phyloP scores from a whole-genome alignment of 805 yeast species.

The Hanseniaspora osmophila region DNA sequence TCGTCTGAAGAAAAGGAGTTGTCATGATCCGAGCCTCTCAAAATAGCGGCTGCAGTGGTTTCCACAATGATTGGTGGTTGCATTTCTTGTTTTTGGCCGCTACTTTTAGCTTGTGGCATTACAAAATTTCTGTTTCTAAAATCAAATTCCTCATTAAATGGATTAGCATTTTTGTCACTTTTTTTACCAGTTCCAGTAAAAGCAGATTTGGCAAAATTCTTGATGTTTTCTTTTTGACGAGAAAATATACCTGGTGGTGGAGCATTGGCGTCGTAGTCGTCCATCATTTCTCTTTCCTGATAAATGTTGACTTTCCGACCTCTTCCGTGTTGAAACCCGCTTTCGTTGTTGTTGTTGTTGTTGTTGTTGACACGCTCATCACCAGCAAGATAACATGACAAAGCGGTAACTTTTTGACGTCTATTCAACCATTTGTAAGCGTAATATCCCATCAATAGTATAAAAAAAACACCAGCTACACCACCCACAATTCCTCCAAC shows the following conservation, averaged over 20 bases:
- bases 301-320: constrained; percentile 5
- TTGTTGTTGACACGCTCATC: background rate
- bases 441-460: background rate
- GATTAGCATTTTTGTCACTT: background rate
- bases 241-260: too few relatives aligned
- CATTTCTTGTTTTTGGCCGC: background rate
- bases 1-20: background rate
- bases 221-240: too few relatives aligned
- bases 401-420: background rate
- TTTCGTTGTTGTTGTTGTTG: background rate
- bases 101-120: background rate
- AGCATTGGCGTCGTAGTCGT: background rate
- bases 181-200: background rate
- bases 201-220: background rate
- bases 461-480: constrained; percentile 2
- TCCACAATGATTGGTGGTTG: constrained; percentile 5
- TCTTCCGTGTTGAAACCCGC: constrained; percentile 4
- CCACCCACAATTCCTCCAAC: constrained; percentile 4
- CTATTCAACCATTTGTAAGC: background rate
- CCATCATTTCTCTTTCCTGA: constrained; percentile 5
- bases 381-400: too few relatives aligned
- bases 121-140: constrained; percentile 3
- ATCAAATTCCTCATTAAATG: constrained; percentile 7
- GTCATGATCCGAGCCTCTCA: constrained; percentile 1
- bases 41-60: constrained; percentile 3